Base-by-base conservation (phyloP, 2,329 filamentous ascomycete genomes). In the Fusarium sp. region DNA sequence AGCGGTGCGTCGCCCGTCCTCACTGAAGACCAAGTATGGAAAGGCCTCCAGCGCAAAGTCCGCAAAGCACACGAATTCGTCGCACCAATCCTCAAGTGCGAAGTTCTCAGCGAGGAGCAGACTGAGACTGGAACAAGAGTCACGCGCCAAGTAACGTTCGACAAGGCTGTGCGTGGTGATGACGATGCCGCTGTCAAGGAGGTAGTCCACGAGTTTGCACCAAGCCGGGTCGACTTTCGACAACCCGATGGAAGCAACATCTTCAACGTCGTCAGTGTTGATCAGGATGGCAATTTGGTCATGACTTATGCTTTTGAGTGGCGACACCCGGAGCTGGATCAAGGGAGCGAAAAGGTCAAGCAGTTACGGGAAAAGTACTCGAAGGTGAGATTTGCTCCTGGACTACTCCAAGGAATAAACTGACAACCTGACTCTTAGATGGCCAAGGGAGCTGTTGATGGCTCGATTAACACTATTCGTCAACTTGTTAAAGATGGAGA, bases 251-350 rank as follows among this genome's bases (percentile, higher is more conserved):
- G 80, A 4, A 80, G 77, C 63, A 77, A 72, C 6, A 73, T 80
- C 51, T 75, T 75, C 51, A 81, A 81, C 38, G 65, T 81, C 15
- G 71, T 81, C 7, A 79, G 78, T 63, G 60, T 49, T 8, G 77
- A 77, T 0, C 58, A 69, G 3, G 74, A 74, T 8, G 79, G 74
- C 0, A 76, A 77, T 15, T 49, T 81, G 45, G 29, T 79, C 6
- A 71, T 82, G 75, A 82, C 77, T 20, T 82, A 78, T 46, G 71
- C 73, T 6, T 82, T 82, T 55, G 78, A 77, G 68, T 81, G 79
- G 80, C 68, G 73, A 29, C 77, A 80, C 32, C 71, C 77, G 2
- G 73, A 72, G 4, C 68, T 81, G 2, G 42, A 60, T 15, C 73
- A 71, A 34, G 77, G 75, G 8, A 78, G 75, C 56, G 72, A 72